Percentiles rank a stretch among this genome's conserved stretches.
These are phyloP conservation scores for Sphagnurus paluster DNA, from an alignment of 1,284 basidiomycete genomes.

Conservation along the genomic window DNA sequence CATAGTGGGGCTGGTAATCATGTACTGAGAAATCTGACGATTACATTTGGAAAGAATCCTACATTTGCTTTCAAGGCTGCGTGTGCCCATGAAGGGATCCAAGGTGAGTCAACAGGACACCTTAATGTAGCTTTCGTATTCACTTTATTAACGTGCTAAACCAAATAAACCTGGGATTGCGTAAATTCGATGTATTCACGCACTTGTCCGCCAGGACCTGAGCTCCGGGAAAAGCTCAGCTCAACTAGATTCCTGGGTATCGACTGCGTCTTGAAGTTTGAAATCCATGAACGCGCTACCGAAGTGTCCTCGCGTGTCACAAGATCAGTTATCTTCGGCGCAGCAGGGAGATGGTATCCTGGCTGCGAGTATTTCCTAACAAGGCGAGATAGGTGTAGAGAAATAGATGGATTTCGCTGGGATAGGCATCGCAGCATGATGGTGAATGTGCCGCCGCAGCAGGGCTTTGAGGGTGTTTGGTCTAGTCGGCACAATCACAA, in stretches of 20 bases:
- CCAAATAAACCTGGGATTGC: not conserved
- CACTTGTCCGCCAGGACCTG: constrained; percentile 81
- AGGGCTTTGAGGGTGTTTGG: constrained; percentile 22
- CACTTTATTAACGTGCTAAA: constrained; percentile 79
- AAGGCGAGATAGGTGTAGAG: not conserved
- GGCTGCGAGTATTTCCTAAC: constrained; percentile 14
- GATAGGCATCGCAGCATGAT: constrained; percentile 9
- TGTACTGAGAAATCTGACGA: not conserved
- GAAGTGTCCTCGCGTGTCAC: constrained; percentile 39
- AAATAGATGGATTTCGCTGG: not conserved
- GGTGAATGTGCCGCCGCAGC: not conserved
- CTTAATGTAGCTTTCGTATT: constrained; percentile 74
- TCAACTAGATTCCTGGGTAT: constrained; percentile 56
- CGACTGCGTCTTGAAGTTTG: constrained; percentile 38
- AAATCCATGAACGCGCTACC: constrained; percentile 53
- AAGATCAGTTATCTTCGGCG: constrained; percentile 23
- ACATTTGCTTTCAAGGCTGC: constrained; percentile 54
- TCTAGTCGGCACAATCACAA: constrained; percentile 8
- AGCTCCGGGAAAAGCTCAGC: constrained; percentile 68
- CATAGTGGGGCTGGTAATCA: constrained; percentile 64
- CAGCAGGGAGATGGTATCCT: constrained; percentile 16
- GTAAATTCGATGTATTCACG: not conserved
- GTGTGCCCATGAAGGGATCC: constrained; percentile 72
- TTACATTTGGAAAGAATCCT: constrained; percentile 18
- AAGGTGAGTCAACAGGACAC: constrained; percentile 52